These are phyloP conservation scores for Boletus eberwhitei DNA, from an alignment of 768 basidiomycete species.

Conservation along the genomic window DNA sequence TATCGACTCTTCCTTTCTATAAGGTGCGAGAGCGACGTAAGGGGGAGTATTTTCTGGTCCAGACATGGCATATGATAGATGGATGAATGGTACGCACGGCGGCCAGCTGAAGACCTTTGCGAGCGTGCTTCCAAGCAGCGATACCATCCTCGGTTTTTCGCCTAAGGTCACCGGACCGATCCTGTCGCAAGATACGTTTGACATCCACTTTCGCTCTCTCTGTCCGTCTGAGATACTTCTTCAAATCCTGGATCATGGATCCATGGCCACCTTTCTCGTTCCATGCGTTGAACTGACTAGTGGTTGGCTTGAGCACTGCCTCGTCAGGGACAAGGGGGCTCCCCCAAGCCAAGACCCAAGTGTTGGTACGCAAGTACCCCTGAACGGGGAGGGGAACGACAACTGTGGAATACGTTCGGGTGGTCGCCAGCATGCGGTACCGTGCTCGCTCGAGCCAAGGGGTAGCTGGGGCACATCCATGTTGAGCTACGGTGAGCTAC, in stretches of 20 bases:
- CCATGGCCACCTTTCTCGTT: constrained; percentile 40
- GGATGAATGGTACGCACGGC: constrained; percentile 29
- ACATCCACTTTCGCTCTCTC: constrained; percentile 53
- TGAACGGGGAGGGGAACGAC: constrained; percentile 46
- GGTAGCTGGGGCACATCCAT: constrained; percentile 55
- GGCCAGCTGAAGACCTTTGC: constrained; percentile 56
- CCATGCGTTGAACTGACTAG: constrained; percentile 44
- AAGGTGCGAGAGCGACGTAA: constrained; percentile 43
- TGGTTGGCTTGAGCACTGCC: constrained; percentile 14
- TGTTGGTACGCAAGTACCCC: constrained; percentile 54
- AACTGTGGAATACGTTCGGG: constrained; percentile 26
- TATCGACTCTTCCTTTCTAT: constrained; percentile 35
- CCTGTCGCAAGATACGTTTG: constrained; percentile 33
- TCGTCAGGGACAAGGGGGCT: too few relatives aligned
- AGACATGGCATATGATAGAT: constrained; percentile 5
- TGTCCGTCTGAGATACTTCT: constrained; percentile 58
- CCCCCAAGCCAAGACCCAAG: constrained; percentile 65
- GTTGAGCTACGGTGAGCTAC: too few relatives aligned
- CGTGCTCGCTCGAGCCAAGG: constrained; percentile 67
- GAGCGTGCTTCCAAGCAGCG: constrained; percentile 49
- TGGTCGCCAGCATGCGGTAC: constrained; percentile 46
- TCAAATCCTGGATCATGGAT: constrained; percentile 39
- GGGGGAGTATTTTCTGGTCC: constrained; percentile 42
- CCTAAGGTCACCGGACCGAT: constrained; percentile 44
- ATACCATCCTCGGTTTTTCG: constrained; percentile 50